Evolutionary conservation across 371 early-diverging fungal species (phyloP), one percentile per base, ranked within the genome.

Genomic region (Mucor circinelloides): DNA sequence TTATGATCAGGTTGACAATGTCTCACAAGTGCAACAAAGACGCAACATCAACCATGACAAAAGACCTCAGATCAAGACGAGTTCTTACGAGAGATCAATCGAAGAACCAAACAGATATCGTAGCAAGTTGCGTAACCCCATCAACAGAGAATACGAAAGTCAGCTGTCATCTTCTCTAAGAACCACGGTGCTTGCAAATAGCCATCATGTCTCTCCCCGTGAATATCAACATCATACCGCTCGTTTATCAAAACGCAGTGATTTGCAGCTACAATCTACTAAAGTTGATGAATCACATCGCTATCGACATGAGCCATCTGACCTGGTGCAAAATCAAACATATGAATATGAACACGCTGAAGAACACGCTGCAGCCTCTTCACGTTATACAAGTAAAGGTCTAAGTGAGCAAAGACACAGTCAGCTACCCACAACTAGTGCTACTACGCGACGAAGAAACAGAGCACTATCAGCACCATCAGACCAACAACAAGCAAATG

Each of bases 61-160:
- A 23, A 4, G 25, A 6, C 12, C 25, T 9, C 7, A 8, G 19
- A 19, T 46, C 50, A 50, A 23, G 3, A 50, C 50, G 8, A 50
- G 50, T 5, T 50, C 50, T 8, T 50, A 50, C 12, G 50, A 50
- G 23, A 3, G 50, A 50, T 50, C 50, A 9, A 4, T 19, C 7
- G 50, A 50, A 23, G 50, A 50, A 21, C 50, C 50, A 50, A 50
- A 50, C 50, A 50, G 50, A 50, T 50, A 50, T 12, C n/a, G 50
- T 2, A 50, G 50, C 50, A 50, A 25, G 12, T 50, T 50, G 50
- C 50, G 25, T 12, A 50, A 50, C 8, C 50, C 50, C 23, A 1
- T 23, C 25, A 50, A 25, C 36, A 50, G 50, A 50, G 50, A 21
- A 23, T 50, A 36, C 36, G 36, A 36, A 36, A 13, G 13, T 13